Evolutionary conservation across 1,284 basidiomycete genomes (phyloP).

Genomic region (Rhodotorula sp.): DNA sequence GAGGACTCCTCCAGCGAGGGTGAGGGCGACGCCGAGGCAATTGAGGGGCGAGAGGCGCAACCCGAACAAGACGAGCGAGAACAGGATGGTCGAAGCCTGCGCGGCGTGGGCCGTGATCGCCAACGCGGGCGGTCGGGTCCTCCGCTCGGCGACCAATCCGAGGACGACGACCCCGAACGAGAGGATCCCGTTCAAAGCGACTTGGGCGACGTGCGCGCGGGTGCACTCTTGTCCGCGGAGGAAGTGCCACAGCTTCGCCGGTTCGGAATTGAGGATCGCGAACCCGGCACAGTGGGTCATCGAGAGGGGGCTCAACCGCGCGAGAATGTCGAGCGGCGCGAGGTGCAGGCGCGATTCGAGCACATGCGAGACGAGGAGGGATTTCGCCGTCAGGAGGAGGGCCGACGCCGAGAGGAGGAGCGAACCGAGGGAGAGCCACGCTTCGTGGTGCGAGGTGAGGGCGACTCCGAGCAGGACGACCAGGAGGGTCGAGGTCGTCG

Average conservation of each 20-base stretch:
- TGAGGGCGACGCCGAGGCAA: constrained; percentile 36
- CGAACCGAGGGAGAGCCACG: constrained; percentile 24
- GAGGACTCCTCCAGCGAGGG: constrained; percentile 34
- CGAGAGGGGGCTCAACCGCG: constrained; percentile 18
- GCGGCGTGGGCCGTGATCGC: constrained; percentile 36
- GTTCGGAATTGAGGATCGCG: constrained; percentile 34
- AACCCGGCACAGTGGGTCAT: constrained; percentile 35
- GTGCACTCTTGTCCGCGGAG: constrained; percentile 22
- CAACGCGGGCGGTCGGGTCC: constrained; percentile 26
- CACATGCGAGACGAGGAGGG: constrained; percentile 34
- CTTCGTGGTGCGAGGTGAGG: constrained; percentile 34
- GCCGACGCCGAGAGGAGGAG: constrained; percentile 28
- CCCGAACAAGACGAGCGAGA: constrained; percentile 31
- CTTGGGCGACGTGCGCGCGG: constrained; percentile 19
- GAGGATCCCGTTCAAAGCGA: constrained; percentile 33
- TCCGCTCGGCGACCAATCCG: constrained; percentile 28
- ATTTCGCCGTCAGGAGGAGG: constrained; percentile 32
- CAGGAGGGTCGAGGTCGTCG: constrained; percentile 26
- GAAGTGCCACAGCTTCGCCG: constrained; percentile 17
- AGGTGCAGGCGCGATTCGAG: constrained; percentile 26
- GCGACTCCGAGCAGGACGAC: constrained; percentile 35
- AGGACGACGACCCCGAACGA: constrained; percentile 25
- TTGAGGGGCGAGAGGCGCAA: constrained; percentile 32
- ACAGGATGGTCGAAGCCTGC: constrained; percentile 37
- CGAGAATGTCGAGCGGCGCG: constrained; percentile 34